phyloP scores from a whole-genome alignment of 371 early-diverging fungal species.

The Haplosporangium sp. region DNA sequence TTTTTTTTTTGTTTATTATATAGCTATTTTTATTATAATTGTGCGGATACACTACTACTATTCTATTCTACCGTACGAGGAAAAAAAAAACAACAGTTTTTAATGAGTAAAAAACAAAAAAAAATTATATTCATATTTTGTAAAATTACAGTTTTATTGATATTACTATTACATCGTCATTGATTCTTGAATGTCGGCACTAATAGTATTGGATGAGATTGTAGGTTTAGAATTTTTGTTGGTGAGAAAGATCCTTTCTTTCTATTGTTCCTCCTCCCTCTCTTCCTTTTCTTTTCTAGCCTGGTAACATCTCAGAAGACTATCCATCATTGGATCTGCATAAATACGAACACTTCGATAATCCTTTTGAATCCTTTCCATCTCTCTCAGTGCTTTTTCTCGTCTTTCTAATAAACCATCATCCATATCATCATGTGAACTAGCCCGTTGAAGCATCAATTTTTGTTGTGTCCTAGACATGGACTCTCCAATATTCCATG shows the following conservation, averaged over 20 bases:
- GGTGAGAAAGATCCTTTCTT: not conserved
- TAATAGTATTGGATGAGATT: too few species aligned
- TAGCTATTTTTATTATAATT: not conserved
- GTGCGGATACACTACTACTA: not conserved
- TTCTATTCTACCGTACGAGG: too few species aligned
- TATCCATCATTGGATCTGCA: constrained; percentile 36
- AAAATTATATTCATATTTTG: too few species aligned
- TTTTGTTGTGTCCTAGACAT: constrained; percentile 52
- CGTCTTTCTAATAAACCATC: constrained; percentile 29
- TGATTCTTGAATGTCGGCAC: too few species aligned
- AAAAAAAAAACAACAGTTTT: too few species aligned
- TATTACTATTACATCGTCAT: too few species aligned
- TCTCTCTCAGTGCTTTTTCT: constrained; percentile 15
- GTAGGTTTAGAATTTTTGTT: too few species aligned
- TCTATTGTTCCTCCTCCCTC: not conserved
- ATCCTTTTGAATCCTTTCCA: constrained; percentile 43
- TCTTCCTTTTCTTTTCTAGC: not conserved
- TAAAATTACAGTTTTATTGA: too few species aligned
- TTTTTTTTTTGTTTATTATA: not conserved
- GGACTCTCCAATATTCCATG: constrained; percentile 18
- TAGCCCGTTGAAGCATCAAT: constrained; percentile 30
- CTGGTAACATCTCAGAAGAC: constrained; percentile 21
- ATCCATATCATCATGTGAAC: constrained; percentile 31
- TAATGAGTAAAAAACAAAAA: too few species aligned
- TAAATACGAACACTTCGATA: constrained; percentile 29